A percentile compares a stretch with the other conserved stretches of the same genome.
Conservation (phyloP, 1,284 basidiomycete genomes). For the Ceratobasidium sp. region DNA sequence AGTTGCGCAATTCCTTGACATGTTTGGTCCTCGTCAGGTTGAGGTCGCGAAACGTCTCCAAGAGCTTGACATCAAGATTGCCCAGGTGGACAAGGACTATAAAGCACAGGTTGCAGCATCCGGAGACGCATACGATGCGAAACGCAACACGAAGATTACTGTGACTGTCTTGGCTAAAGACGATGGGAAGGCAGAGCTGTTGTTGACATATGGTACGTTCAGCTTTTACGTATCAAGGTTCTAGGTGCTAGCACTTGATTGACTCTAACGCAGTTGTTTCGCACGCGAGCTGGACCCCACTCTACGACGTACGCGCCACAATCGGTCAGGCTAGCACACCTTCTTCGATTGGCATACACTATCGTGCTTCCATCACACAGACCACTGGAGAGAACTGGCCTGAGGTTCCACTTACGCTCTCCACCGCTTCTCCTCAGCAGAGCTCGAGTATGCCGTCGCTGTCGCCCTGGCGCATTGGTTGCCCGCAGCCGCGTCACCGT, state of each 20-base stretch:
- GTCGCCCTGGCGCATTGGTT: slow-evolving; percentile 15
- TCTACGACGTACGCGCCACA: slow-evolving; percentile 50
- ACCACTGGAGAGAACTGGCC: slow-evolving; percentile 49
- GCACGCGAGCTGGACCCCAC: slow-evolving; percentile 48
- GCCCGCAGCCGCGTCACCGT: neutral
- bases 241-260: neutral
- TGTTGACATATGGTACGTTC: slow-evolving; percentile 46
- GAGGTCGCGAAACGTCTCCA: slow-evolving; percentile 35
- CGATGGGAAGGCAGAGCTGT: slow-evolving; percentile 44
- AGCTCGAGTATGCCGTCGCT: slow-evolving; percentile 47
- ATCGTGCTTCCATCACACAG: slow-evolving; percentile 49
- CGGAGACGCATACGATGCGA: slow-evolving; percentile 40
- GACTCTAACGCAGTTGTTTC: slow-evolving; percentile 44
- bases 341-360: slow-evolving; percentile 47
- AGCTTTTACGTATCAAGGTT: neutral
- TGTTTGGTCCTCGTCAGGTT: slow-evolving; percentile 43
- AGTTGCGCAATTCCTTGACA: slow-evolving; percentile 46
- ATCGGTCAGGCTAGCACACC: slow-evolving; percentile 47
- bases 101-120: slow-evolving; percentile 24
- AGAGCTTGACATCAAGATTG: slow-evolving; percentile 41
- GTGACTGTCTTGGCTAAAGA: slow-evolving; percentile 45
- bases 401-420: slow-evolving; percentile 47
- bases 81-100: slow-evolving; percentile 36
- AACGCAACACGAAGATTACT: slow-evolving; percentile 46
- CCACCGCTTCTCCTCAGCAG: slow-evolving; percentile 47